Conservation (phyloP, 805 yeast species). For the Wickerhamiella kazuoi region DNA sequence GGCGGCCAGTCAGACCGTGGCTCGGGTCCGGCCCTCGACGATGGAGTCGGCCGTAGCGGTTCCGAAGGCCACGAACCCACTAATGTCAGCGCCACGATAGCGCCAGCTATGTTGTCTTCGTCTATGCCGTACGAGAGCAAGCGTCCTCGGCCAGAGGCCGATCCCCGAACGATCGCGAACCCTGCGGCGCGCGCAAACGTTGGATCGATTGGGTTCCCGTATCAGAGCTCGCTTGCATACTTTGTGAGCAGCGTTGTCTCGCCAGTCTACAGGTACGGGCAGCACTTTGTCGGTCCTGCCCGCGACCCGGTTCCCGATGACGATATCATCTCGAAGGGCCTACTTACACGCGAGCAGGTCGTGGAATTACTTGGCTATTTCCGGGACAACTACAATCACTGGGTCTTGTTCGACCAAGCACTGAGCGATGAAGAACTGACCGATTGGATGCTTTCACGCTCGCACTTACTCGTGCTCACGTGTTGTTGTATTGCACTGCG, state of each 20-base stretch:
- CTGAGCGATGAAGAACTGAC: conserved; percentile 33
- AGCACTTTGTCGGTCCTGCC: conserved; percentile 1
- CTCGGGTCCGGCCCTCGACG: no score
- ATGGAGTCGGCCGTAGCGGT: no score
- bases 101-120: no score
- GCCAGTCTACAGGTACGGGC: background rate
- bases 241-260: background rate
- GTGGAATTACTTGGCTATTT: conserved; percentile 37
- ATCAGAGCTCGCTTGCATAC: conserved; percentile 4
- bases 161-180: background rate
- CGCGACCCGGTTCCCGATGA: conserved; percentile 2
- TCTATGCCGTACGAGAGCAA: no score
- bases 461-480: conserved; percentile 48
- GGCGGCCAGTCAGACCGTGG: no score
- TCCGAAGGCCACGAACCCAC: no score
- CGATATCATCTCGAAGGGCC: conserved; percentile 32
- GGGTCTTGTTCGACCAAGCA: conserved; percentile 54
- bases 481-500: conserved; percentile 48
- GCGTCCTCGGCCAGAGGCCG: background rate
- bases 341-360: conserved; percentile 33
- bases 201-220: background rate
- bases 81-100: no score
- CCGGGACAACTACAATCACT: conserved; percentile 51
- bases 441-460: conserved; percentile 27
- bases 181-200: background rate